Evolutionary conservation across 2,329 filamentous ascomycete species (phyloP).

Genomic region (Trichoderma guizhouense): DNA sequence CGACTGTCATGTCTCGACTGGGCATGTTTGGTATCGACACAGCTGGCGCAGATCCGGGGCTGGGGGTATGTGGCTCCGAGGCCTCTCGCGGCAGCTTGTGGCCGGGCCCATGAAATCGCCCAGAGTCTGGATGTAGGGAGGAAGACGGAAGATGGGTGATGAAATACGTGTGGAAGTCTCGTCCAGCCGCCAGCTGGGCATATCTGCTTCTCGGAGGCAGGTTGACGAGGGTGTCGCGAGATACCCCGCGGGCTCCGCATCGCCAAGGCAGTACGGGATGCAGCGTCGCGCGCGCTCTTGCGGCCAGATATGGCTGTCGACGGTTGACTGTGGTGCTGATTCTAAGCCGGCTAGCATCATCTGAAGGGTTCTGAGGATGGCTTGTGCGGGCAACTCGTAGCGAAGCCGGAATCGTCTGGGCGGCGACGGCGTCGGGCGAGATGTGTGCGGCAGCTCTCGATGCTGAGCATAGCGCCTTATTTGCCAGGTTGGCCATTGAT

Average conservation of each 20-base stretch:
- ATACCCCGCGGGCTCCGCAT: conserved; percentile 15
- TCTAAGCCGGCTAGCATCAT: background rate
- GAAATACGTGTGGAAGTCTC: conserved; percentile 90
- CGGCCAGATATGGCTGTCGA: conserved; percentile 2
- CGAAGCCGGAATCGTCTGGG: conserved; percentile 8
- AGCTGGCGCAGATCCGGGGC: conserved; percentile 52
- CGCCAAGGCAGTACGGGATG: conserved; percentile 5
- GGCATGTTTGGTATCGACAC: conserved; percentile 58
- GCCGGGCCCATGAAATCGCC: conserved; percentile 59
- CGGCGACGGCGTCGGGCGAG: conserved; percentile 19
- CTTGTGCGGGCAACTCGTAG: background rate
- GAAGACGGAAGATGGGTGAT: conserved; percentile 93
- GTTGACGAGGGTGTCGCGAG: background rate
- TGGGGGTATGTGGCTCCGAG: conserved; percentile 70
- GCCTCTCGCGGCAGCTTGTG: conserved; percentile 85
- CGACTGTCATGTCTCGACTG: conserved; percentile 80
- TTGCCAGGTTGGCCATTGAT: conserved; percentile 26
- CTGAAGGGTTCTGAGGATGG: background rate
- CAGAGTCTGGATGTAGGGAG: conserved; percentile 84
- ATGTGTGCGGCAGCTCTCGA: conserved; percentile 21
- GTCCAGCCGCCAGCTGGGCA: conserved; percentile 30
- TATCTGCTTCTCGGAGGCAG: background rate
- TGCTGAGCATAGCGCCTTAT: conserved; percentile 23
- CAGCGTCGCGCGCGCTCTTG: background rate
- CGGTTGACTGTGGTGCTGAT: background rate